A percentile compares a stretch with the other conserved stretches of the same genome.
These are phyloP conservation scores for Russula earlei DNA, from an alignment of 768 basidiomycete species.

Conservation along the genomic window DNA sequence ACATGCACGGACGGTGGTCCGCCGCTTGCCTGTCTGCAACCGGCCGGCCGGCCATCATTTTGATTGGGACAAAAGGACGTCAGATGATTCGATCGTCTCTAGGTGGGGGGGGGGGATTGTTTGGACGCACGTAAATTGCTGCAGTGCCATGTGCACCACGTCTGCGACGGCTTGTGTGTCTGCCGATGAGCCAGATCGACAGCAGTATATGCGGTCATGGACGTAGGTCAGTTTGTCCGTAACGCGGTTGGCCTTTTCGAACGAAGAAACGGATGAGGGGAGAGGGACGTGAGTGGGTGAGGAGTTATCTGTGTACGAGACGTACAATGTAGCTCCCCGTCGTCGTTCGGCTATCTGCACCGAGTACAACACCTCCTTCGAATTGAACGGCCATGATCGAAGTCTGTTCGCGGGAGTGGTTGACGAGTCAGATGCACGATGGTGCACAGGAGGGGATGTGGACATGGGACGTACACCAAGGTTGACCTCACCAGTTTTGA, in stretches of 20 bases:
- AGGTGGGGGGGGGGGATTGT: background rate
- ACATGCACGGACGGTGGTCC: constrained; percentile 68
- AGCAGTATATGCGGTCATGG: constrained; percentile 98
- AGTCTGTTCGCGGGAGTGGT: constrained; percentile 46
- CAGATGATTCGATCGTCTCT: background rate
- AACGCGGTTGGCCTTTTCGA: constrained; percentile 81
- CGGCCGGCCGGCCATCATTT: background rate
- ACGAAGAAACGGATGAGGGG: background rate
- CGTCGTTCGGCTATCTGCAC: constrained; percentile 95
- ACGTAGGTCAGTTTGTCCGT: constrained; percentile 96
- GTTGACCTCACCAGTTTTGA: constrained; percentile 95
- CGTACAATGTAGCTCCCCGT: constrained; percentile 92
- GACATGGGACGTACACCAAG: constrained; percentile 67
- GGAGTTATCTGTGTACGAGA: background rate
- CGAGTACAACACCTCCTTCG: constrained; percentile 87
- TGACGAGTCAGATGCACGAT: background rate
- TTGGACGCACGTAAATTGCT: constrained; percentile 55
- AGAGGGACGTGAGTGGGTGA: no score
- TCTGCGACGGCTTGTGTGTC: constrained; percentile 98
- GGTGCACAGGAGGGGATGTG: background rate
- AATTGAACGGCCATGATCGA: constrained; percentile 99
- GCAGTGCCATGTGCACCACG: constrained; percentile 72
- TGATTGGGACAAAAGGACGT: background rate
- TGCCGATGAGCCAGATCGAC: constrained; percentile 95
- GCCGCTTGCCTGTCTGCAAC: constrained; percentile 40